Percentiles rank a stretch among this genome's conserved stretches.
These are phyloP conservation scores for Spathaspora passalidarum DNA, from an alignment of 805 yeast species.

Conservation along the genomic window DNA sequence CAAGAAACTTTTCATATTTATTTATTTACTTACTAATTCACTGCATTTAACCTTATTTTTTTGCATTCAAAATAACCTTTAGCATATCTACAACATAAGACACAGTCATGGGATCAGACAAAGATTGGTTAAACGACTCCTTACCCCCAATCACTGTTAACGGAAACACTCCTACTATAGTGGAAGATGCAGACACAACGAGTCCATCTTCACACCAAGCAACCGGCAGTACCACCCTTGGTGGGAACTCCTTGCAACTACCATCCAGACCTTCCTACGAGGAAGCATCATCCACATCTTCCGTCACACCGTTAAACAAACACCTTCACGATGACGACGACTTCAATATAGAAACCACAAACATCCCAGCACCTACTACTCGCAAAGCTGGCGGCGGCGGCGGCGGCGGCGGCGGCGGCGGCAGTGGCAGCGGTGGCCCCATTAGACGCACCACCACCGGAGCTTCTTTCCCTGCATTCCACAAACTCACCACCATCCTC, in stretches of 20 bases:
- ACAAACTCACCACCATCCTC: background rate
- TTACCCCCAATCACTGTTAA: no score
- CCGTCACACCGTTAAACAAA: slow-evolving; percentile 5
- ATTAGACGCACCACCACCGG: slow-evolving; percentile 1
- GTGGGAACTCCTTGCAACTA: background rate
- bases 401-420: background rate
- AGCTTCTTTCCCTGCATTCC: background rate
- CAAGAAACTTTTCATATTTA: no score
- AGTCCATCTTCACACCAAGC: no score
- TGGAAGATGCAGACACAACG: no score
- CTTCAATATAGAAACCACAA: background rate
- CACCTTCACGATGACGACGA: slow-evolving; percentile 2
- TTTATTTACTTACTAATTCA: no score
- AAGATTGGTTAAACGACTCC: no score
- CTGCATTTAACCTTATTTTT: no score
- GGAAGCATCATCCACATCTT: slow-evolving; percentile 1
- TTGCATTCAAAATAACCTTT: no score
- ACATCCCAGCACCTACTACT: background rate
- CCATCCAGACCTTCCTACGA: slow-evolving; percentile 3
- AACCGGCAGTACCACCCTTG: background rate
- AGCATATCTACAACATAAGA: no score
- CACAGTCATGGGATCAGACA: no score
- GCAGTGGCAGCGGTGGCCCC: background rate
- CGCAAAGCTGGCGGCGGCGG: background rate
- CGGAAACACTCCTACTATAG: no score